Base-by-base conservation (phyloP, 2,329 filamentous ascomycete genomes). In the Neonectria ditissima region DNA sequence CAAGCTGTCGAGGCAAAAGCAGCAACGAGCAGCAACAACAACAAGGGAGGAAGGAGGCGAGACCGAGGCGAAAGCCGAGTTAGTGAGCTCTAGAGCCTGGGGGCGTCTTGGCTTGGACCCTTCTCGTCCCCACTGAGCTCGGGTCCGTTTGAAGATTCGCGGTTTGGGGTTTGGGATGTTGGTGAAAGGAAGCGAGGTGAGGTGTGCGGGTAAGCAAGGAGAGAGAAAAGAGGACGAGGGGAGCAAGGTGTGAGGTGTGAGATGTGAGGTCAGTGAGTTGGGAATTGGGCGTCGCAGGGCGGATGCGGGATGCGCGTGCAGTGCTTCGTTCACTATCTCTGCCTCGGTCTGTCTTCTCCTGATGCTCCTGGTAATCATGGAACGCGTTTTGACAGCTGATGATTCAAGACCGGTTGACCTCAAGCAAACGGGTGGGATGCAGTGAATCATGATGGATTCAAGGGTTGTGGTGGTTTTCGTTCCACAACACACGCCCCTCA, bases 401-500 rank as follows among this genome's bases (percentile, higher is more conserved):
- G 28, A 22, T n/a, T 52, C 18, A 52, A 39, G 30, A 16, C 30
- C 34, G 13, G 20, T 28, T 22, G 30, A 39, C 26, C 10, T 16
- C 22, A 26, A 47, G 20, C 44, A 26, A 22, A 26, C 14, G 14
- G 44, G 26, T 32, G 47, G 32, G 47, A 20, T 47, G 44, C n/a
- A 32, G 47, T 34, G 26, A 41, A 41, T 41, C 37, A 20, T 41
- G 37, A 41, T 20, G 9, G 66, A 18, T 30, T 28, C 34, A 37
- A 41, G 67, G 65, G 55, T 59, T 52, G 50, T 22, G 26, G 20
- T 69, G 58, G 67, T 67, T 57, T 63, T 55, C 61, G 43, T 59
- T 60, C 18, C 57, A 59, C 28, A 32, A 32, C 13, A 37, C 69
- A 73, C 70, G 43, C 47, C 70, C 69, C 44, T 10, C 65, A 63